These are phyloP conservation scores for Acrocalymma vagum DNA, from an alignment of 2,329 filamentous ascomycete species.

Conservation along the genomic window DNA sequence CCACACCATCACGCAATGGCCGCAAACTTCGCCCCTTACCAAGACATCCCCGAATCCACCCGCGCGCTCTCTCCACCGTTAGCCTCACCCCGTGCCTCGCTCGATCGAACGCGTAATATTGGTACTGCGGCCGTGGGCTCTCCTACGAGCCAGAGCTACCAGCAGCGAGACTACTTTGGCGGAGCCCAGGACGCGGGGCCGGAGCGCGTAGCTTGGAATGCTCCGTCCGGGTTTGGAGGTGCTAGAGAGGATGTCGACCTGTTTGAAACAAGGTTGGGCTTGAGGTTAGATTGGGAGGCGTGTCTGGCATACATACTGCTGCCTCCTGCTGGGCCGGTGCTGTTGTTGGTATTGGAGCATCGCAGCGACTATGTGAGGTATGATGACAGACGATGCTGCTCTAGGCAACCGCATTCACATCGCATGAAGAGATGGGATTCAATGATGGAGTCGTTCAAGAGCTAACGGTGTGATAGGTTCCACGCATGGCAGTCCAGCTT, in stretches of 20 bases:
- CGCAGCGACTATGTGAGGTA: constrained; percentile 97
- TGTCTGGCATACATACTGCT: constrained; percentile 86
- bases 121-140: constrained; percentile 36
- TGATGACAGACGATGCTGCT: constrained; percentile 27
- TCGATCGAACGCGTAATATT: constrained; percentile 42
- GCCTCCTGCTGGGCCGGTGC: constrained; percentile 84
- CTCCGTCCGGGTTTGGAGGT: constrained; percentile 32
- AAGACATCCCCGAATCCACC: constrained; percentile 87
- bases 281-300: constrained; percentile 89
- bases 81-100: constrained; percentile 52
- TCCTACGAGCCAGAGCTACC: constrained; percentile 41
- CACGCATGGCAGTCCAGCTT: constrained; percentile 95
- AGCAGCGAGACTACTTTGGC: constrained; percentile 52
- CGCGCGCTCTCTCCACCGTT: constrained; percentile 79
- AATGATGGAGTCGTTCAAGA: no score
- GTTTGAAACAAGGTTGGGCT: constrained; percentile 88
- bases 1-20: constrained; percentile 28
- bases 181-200: constrained; percentile 26
- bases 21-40: constrained; percentile 89
- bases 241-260: constrained; percentile 72
- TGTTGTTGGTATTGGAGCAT: constrained; percentile 85
- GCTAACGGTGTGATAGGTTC: constrained; percentile 66
- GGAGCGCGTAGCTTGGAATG: constrained; percentile 41
- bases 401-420: no score
- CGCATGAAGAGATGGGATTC: constrained; percentile 7